These are phyloP conservation scores for Tolypocladium sp. DNA, from an alignment of 2,329 filamentous ascomycete species.

Conservation along the genomic window DNA sequence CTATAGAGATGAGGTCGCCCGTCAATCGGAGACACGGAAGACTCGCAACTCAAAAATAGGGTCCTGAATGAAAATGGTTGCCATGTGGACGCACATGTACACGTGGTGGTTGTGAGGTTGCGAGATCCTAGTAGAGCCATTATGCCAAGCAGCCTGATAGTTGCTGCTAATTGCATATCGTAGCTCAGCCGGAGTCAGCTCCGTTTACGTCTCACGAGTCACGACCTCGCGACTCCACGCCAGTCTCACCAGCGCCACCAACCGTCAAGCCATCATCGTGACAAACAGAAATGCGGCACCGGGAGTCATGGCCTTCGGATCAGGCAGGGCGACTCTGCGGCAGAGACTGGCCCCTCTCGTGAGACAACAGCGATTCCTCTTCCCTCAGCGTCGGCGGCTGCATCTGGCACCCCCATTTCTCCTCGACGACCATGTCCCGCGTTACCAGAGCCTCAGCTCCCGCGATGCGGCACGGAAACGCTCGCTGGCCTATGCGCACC, in stretches of 20 bases:
- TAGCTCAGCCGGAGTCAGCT: too few species aligned
- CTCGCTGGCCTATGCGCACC: conserved; percentile 62
- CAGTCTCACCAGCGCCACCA: not conserved
- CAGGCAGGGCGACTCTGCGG: not conserved
- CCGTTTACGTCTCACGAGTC: not conserved
- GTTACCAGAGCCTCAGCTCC: conserved; percentile 60
- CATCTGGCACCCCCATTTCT: conserved; percentile 58
- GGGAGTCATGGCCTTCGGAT: not conserved
- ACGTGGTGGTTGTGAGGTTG: too few species aligned
- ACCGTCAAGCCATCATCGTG: not conserved
- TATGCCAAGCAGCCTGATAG: not conserved
- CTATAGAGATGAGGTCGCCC: too few species aligned
- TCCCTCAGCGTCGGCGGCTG: conserved; percentile 16
- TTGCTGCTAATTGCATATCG: not conserved
- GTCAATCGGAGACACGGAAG: too few species aligned
- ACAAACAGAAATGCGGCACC: not conserved
- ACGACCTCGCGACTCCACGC: not conserved
- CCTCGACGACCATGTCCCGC: conserved; percentile 64
- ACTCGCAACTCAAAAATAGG: too few species aligned
- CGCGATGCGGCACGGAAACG: conserved; percentile 65
- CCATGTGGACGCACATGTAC: too few species aligned
- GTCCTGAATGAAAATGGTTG: too few species aligned
- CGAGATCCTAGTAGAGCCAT: too few species aligned
- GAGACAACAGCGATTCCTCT: not conserved
- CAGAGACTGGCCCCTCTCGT: conserved; percentile 2